Conservation (phyloP, 768 basidiomycete genomes). For the Boletus sp. region DNA sequence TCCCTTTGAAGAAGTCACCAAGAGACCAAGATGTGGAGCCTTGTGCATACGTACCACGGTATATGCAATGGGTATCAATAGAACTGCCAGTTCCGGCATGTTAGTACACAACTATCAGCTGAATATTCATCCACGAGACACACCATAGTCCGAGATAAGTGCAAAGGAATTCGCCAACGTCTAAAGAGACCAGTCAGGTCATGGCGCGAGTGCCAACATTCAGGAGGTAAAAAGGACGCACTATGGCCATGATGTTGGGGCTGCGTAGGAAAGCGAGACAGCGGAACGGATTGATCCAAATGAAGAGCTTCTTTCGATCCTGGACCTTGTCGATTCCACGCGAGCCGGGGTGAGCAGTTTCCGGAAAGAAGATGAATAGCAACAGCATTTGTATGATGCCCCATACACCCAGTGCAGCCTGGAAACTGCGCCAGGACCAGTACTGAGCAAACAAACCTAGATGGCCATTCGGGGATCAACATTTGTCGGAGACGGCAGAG, state of each 20-base stretch:
- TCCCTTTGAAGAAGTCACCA: slow-evolving; percentile 41
- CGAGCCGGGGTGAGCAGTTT: slow-evolving; percentile 62
- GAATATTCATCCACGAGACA: slow-evolving; percentile 21
- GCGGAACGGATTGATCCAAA: slow-evolving; percentile 59
- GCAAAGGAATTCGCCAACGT: slow-evolving; percentile 38
- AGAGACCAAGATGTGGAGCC: neutral
- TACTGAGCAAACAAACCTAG: slow-evolving; percentile 55
- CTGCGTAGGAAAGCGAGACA: slow-evolving; percentile 52
- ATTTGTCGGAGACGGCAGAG: neutral
- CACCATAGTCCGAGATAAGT: slow-evolving; percentile 32
- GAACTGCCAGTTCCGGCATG: slow-evolving; percentile 17
- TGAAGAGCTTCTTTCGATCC: slow-evolving; percentile 26
- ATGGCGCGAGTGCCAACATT: too few species aligned
- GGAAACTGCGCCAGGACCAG: slow-evolving; percentile 65
- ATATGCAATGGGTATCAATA: slow-evolving; percentile 62
- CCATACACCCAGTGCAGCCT: slow-evolving; percentile 42
- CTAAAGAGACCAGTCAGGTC: slow-evolving; percentile 26
- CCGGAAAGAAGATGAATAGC: slow-evolving; percentile 53
- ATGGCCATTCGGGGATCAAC: neutral
- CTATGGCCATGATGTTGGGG: slow-evolving; percentile 56
- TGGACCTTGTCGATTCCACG: slow-evolving; percentile 50
- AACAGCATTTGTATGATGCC: slow-evolving; percentile 40
- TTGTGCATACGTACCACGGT: slow-evolving; percentile 50
- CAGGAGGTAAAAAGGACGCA: slow-evolving; percentile 31
- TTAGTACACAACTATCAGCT: neutral